Evolutionary conservation across 2,329 filamentous ascomycete genomes (phyloP).

Genomic region (Beauveria australis): DNA sequence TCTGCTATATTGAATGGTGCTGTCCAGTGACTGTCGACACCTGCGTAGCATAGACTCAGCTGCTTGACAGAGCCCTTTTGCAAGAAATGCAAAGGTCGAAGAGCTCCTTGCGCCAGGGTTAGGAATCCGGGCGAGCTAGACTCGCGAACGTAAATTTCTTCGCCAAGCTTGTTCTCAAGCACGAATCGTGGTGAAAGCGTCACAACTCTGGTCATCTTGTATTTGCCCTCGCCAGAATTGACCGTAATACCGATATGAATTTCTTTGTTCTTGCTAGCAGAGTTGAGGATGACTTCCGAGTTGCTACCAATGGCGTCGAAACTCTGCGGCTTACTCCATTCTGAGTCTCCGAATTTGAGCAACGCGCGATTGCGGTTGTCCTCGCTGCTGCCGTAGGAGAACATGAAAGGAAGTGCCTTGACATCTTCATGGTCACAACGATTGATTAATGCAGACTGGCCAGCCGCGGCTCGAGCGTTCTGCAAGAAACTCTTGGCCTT

Average conservation of each 20-base stretch:
- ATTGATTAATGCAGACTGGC: slow-evolving; percentile 56
- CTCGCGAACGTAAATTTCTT: slow-evolving; percentile 84
- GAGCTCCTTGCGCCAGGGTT: slow-evolving; percentile 65
- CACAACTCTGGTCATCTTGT: slow-evolving; percentile 93
- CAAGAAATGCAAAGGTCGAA: slow-evolving; percentile 84
- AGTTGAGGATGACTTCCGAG: slow-evolving; percentile 76
- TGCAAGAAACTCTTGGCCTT: slow-evolving; percentile 85
- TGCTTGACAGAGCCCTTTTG: slow-evolving; percentile 79
- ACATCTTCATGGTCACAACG: slow-evolving; percentile 44
- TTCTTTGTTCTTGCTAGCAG: slow-evolving; percentile 62
- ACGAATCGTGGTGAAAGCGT: slow-evolving; percentile 89
- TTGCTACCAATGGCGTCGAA: slow-evolving; percentile 96
- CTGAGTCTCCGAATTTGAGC: slow-evolving; percentile 79
- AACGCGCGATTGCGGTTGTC: slow-evolving; percentile 87
- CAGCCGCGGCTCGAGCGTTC: slow-evolving; percentile 72
- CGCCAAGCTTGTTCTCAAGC: slow-evolving; percentile 82
- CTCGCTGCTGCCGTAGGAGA: slow-evolving; percentile 78
- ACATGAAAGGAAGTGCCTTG: slow-evolving; percentile 90
- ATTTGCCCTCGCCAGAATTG: slow-evolving; percentile 88
- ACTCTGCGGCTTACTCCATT: slow-evolving; percentile 96
- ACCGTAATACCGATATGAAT: slow-evolving; percentile 88
- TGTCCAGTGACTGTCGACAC: slow-evolving; percentile 94
- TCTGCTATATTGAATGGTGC: slow-evolving; percentile 97
- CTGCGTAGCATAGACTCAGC: slow-evolving; percentile 84
- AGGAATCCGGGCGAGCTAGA: slow-evolving; percentile 83